phyloP scores from a whole-genome alignment of 495 filamentous ascomycete species.

The Penicillium bialowiezense region DNA sequence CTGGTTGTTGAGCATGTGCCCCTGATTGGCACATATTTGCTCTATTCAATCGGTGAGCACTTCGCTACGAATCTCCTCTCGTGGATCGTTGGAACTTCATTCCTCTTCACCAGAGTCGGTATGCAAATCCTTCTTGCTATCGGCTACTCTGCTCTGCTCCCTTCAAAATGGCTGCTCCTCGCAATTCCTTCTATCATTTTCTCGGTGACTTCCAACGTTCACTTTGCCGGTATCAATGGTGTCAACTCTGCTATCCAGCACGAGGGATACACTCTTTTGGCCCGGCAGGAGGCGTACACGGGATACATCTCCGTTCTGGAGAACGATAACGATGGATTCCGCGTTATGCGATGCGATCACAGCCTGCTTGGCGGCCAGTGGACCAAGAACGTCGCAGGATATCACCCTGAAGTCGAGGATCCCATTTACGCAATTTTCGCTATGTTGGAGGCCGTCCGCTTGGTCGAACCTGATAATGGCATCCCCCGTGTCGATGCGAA shows the following conservation, averaged over 20 bases:
- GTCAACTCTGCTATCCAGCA: constrained; percentile 62
- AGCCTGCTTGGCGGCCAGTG: constrained; percentile 94
- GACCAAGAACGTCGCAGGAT: constrained; percentile 36
- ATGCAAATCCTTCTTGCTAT: constrained; percentile 64
- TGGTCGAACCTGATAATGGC: constrained; percentile 58
- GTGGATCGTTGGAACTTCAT: constrained; percentile 55
- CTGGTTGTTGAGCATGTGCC: constrained; percentile 55
- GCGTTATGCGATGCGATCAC: constrained; percentile 90
- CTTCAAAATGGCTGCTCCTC: constrained; percentile 62
- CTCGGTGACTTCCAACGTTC: constrained; percentile 66
- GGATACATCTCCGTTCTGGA: constrained; percentile 92
- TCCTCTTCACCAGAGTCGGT: constrained; percentile 66
- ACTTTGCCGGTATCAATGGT: constrained; percentile 53
- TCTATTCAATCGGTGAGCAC: constrained; percentile 60
- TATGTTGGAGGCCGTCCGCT: constrained; percentile 85
- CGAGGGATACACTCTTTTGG: constrained; percentile 59
- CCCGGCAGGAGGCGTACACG: constrained; percentile 77
- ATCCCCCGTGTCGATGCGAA: constrained; percentile 54
- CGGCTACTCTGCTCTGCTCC: constrained; percentile 61
- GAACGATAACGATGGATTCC: constrained; percentile 63
- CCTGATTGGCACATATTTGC: constrained; percentile 57
- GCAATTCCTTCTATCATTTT: constrained; percentile 69
- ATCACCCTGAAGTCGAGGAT: constrained; percentile 60
- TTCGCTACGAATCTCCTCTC: constrained; percentile 48
- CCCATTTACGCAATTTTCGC: constrained; percentile 91